phyloP scores from a whole-genome alignment of 2,329 filamentous ascomycete genomes.

The Claviceps pazoutovae region DNA sequence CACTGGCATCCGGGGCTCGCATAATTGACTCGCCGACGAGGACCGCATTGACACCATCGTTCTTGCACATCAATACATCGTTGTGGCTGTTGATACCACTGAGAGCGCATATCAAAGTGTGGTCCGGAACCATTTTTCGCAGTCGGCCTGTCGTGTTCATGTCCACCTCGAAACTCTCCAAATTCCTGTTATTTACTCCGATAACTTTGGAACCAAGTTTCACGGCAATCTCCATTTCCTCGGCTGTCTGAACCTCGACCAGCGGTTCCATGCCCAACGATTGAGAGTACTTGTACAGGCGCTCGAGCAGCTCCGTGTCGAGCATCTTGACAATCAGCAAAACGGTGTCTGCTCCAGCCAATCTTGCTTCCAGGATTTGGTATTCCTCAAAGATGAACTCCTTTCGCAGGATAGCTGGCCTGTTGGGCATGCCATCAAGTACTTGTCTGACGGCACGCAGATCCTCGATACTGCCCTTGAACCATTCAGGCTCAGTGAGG shows the following conservation, averaged over 20 bases:
- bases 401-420: constrained; percentile 83
- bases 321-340: constrained; percentile 98
- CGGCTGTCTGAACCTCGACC: constrained; percentile 88
- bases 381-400: constrained; percentile 98
- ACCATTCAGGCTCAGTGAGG: constrained; percentile 97
- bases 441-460: constrained; percentile 75
- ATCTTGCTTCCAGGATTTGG: constrained; percentile 84
- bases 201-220: constrained; percentile 80
- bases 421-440: constrained; percentile 79
- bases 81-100: constrained; percentile 84
- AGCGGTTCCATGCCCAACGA: constrained; percentile 93
- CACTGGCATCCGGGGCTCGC: constrained; percentile 68
- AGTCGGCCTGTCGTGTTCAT: constrained; percentile 81
- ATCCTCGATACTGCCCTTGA: constrained; percentile 95
- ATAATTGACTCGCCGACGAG: constrained; percentile 93
- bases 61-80: constrained; percentile 77
- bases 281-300: constrained; percentile 76
- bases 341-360: constrained; percentile 89
- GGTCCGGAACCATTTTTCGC: constrained; percentile 71
- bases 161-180: constrained; percentile 94
- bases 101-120: constrained; percentile 80
- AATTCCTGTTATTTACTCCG: constrained; percentile 93
- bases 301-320: constrained; percentile 54
- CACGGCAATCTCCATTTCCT: constrained; percentile 83
- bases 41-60: constrained; percentile 81